phyloP scores from a whole-genome alignment of 1,284 basidiomycete species.

The Melampsora americana region DNA sequence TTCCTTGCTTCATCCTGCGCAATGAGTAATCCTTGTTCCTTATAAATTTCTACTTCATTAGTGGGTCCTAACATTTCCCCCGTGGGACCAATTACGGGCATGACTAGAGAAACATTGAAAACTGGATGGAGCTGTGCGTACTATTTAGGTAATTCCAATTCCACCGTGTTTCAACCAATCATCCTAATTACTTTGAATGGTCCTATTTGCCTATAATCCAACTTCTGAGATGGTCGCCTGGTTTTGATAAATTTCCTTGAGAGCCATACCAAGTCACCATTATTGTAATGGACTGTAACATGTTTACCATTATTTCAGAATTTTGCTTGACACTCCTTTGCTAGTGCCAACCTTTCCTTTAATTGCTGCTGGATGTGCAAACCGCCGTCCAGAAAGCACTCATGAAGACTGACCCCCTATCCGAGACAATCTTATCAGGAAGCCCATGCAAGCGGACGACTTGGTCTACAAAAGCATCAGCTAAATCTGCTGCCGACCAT shows the following conservation, averaged over 20 bases:
- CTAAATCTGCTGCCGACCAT: neutral
- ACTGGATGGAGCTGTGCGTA: neutral
- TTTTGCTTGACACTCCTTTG: neutral
- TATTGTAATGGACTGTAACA: neutral
- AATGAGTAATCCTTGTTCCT: rapidly evolving
- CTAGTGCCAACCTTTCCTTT: neutral
- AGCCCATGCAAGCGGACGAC: neutral
- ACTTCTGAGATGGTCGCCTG: neutral
- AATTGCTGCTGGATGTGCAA: neutral
- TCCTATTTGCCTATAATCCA: neutral
- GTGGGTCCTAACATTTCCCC: no score
- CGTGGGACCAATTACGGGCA: no score
- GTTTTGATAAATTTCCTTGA: neutral
- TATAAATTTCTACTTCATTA: neutral
- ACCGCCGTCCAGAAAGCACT: constrained; percentile 10
- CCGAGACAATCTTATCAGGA: neutral
- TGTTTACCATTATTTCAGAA: neutral
- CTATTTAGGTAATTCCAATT: neutral
- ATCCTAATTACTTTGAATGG: neutral
- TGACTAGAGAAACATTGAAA: neutral
- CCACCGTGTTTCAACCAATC: neutral
- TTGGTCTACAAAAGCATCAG: neutral
- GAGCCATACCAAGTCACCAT: constrained; percentile 10
- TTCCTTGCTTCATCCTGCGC: neutral
- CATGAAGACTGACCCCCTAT: constrained; percentile 6